These are phyloP conservation scores for Cyclostephanos invisitatus DNA, from an alignment of 108 stramenopile genomes.

Conservation along the genomic window DNA sequence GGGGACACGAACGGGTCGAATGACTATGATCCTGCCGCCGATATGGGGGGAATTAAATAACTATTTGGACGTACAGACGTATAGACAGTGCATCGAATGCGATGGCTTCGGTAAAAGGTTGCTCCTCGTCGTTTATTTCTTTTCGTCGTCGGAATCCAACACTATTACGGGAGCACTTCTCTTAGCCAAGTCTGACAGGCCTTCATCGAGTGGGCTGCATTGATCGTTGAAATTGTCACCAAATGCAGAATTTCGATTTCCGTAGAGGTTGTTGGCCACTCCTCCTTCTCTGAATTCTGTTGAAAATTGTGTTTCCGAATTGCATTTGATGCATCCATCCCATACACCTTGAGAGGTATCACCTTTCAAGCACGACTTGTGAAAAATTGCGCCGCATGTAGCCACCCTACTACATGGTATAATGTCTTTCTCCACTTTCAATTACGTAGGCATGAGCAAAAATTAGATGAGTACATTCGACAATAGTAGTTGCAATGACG, in stretches of 20 bases:
- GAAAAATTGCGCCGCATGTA: slow-evolving; percentile 13
- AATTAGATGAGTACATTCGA: not conserved
- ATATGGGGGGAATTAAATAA: no score
- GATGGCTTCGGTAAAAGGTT: not conserved
- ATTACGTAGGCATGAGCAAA: not conserved
- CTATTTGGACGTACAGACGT: no score
- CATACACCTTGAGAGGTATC: not conserved
- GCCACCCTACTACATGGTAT: slow-evolving; percentile 7
- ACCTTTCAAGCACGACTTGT: slow-evolving; percentile 4
- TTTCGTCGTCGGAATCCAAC: slow-evolving; percentile 17
- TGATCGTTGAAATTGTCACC: not conserved
- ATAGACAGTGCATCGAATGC: not conserved
- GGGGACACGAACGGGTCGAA: no score
- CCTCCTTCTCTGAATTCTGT: no score
- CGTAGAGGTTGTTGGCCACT: not conserved
- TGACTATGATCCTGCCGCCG: no score
- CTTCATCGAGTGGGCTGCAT: not conserved
- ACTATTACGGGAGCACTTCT: slow-evolving; percentile 7
- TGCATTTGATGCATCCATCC: slow-evolving; percentile 10
- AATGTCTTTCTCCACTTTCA: slow-evolving; percentile 1
- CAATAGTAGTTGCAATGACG: not conserved
- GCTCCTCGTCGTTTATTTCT: not conserved
- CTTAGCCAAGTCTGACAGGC: not conserved
- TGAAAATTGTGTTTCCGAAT: not conserved
- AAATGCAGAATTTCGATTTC: not conserved